Evolutionary conservation across 78 protist species (phyloP), one percentile per base, ranked within the genome.

Genomic region (Reticulomyxa filosa): DNA sequence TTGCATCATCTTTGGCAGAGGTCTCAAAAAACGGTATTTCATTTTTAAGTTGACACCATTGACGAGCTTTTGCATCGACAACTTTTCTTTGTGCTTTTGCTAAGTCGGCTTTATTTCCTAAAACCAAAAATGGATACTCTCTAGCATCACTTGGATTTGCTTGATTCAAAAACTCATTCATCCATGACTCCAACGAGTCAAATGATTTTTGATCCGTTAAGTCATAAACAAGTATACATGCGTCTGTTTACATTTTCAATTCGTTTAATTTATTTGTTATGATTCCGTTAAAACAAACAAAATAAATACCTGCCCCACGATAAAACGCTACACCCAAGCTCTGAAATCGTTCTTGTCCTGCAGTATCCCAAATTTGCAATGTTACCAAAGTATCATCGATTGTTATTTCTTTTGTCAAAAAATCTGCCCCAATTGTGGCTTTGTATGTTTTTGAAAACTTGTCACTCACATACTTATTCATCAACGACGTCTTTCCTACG

Each of bases 391-490:
- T 53, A 59, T 83, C 98, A 29, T 96, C 97, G 13, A 96, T 87
- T 57, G 33, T 73, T 22, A 96, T 80, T 39, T 92, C 98, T 78
- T 81, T 83, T 10, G 93, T 88, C 38, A 92, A 79, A 80, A 96
- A 96, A 66, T 96, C 99, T 10, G 99, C 99, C 26, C 99, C 99
- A 36, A 96, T 94, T 67, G 99, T 96, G 37, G 98, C 98, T n/a
- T n/a, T n/a, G n/a, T n/a, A n/a, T n/a, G n/a, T n/a, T n/a, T n/a
- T n/a, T n/a, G n/a, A n/a, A n/a, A n/a, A n/a, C n/a, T n/a, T n/a
- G n/a, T n/a, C n/a, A n/a, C n/a, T n/a, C n/a, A n/a, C n/a, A n/a
- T n/a, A n/a, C n/a, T n/a, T n/a, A n/a, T n/a, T n/a, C n/a, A n/a
- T n/a, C n/a, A n/a, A n/a, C n/a, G n/a, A n/a, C n/a, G n/a, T n/a